Base-by-base conservation (phyloP, 148 eudicot species). In the Amaranthus cruentus region DNA sequence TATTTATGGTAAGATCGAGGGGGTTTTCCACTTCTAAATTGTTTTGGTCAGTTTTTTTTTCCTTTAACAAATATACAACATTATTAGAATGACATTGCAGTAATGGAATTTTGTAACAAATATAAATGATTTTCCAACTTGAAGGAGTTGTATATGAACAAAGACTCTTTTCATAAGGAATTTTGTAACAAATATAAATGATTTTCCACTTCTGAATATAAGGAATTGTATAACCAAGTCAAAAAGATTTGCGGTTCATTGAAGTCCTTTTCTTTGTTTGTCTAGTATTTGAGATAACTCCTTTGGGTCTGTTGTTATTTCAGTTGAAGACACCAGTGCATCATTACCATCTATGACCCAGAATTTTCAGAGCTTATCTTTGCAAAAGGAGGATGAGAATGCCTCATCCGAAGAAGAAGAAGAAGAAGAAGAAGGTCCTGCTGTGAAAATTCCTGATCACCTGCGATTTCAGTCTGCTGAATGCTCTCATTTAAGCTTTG, bases 401-500 rank as follows among this genome's bases (percentile, higher is more conserved):
- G 66, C 81, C 52, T 75, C 81, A 18, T 68, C 85, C 63, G 97
- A 88, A 75, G 90, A 28, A 28, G 1, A 28, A 28, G 38, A 28
- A 28, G 38, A 28, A 28, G 38, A 28, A 28, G 38, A 80, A 18
- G 87, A 84, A 73, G 81, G 67, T 68, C 93, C 96, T 82, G 85
- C 91, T 81, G 96, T 95, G 54, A 88, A 88, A 82, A 91, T 91
- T 71, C 96, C 97, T 4, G 85, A 88, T 68, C 97, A 95, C 78
- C 77, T 95, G 70, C 90, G 85, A 84, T 96, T 90, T 74, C 93
- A 87, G 66, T 78, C 84, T 53, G 88, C 87, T 50, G 89, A 90
- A 71, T 91, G 92, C 71, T 86, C 86, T 55, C 97, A 95, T 81
- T 84, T 95, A 85, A 90, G 97, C 84, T 95, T 94, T 86, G 98